A percentile compares a stretch with the other conserved stretches of the same genome.
Evolutionary conservation across 768 basidiomycete species (phyloP).

Genomic region (Fomitopsis serialis): DNA sequence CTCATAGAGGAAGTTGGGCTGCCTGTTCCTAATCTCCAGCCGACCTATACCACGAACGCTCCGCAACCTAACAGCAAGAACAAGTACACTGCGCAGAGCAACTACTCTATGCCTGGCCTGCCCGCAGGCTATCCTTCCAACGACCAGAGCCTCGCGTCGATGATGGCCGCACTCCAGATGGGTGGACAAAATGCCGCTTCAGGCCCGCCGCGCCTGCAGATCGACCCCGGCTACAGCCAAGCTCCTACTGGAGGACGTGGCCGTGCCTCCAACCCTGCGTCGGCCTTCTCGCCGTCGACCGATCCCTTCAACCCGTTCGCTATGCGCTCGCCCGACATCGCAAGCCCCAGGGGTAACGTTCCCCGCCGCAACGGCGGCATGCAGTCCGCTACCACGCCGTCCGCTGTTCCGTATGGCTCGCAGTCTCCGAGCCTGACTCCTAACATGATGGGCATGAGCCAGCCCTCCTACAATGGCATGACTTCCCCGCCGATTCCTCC

Average conservation of each 20-base stretch:
- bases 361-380: conserved; percentile 42
- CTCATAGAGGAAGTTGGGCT: conserved; percentile 94
- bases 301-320: conserved; percentile 58
- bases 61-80: conserved; percentile 58
- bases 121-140: conserved; percentile 78
- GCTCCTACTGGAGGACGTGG: conserved; percentile 37
- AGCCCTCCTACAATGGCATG: conserved; percentile 59
- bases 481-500: conserved; percentile 53
- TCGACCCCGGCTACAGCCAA: conserved; percentile 57
- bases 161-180: conserved; percentile 93
- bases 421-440: conserved; percentile 57
- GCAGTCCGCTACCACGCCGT: conserved; percentile 25
- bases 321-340: conserved; percentile 42
- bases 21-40: conserved; percentile 83
- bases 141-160: conserved; percentile 81
- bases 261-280: conserved; percentile 36
- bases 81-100: conserved; percentile 45
- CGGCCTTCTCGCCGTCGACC: conserved; percentile 44
- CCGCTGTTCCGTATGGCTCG: conserved; percentile 44
- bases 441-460: conserved; percentile 57
- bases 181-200: conserved; percentile 83
- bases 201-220: conserved; percentile 66
- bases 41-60: conserved; percentile 61
- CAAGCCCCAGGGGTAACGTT: conserved; percentile 43
- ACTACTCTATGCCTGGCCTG: conserved; percentile 67